These are phyloP conservation scores for Glomus cerebriforme DNA, from an alignment of 192 early-diverging fungal species.

Conservation along the genomic window DNA sequence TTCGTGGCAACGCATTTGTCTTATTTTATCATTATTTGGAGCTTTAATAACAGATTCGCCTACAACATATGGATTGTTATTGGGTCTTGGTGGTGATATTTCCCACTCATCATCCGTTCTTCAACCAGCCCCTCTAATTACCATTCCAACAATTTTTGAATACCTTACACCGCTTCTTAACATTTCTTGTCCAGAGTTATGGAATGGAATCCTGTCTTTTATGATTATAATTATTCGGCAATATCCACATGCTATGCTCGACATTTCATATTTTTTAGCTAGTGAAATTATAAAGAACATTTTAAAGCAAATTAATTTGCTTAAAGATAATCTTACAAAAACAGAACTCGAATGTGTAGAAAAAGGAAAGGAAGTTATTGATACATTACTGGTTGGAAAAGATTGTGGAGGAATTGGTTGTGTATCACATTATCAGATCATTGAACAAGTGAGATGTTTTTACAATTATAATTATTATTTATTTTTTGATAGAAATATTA, in stretches of 20 bases:
- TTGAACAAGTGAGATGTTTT: slow-evolving; percentile 49
- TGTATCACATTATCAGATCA: slow-evolving; percentile 57
- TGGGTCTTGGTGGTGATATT: background rate
- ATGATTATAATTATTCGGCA: slow-evolving; percentile 47
- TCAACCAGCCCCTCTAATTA: background rate
- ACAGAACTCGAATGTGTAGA: slow-evolving; percentile 49
- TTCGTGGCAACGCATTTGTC: background rate
- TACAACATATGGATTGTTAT: background rate
- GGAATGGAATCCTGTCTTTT: slow-evolving; percentile 51
- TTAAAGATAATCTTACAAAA: slow-evolving; percentile 46
- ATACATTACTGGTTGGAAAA: slow-evolving; percentile 48
- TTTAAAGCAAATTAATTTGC: slow-evolving; percentile 49
- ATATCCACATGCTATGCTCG: slow-evolving; percentile 42
- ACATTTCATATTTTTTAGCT: slow-evolving; percentile 46
- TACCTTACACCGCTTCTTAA: background rate
- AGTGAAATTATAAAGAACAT: slow-evolving; percentile 54
- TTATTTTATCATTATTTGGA: slow-evolving; percentile 25
- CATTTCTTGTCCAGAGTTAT: slow-evolving; percentile 22
- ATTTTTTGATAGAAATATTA: too few species aligned
- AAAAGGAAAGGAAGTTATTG: slow-evolving; percentile 53
- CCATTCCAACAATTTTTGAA: slow-evolving; percentile 23
- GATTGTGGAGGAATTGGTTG: slow-evolving; percentile 47
- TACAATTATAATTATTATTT: background rate
- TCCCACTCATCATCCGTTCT: background rate
- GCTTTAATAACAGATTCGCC: slow-evolving; percentile 13